Evolutionary conservation across 179 eudicot species (phyloP).

Genomic region (Heliamphora pulchella): DNA sequence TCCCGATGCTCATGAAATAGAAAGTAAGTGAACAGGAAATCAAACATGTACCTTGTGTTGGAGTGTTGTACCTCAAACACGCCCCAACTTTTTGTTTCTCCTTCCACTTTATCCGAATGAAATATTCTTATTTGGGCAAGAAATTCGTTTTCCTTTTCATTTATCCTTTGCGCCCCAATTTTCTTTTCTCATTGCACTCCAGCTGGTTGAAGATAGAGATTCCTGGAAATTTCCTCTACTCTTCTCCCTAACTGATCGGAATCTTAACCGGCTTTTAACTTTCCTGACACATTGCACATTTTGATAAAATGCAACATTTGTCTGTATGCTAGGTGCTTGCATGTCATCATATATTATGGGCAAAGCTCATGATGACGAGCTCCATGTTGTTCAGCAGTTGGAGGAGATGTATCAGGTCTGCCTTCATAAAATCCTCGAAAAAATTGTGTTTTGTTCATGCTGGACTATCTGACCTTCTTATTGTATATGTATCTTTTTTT

Average conservation of each 20-base stretch:
- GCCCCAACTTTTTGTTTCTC: not conserved
- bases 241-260: not conserved
- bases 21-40: not conserved
- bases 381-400: slow-evolving; percentile 32
- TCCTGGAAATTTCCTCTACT: not conserved
- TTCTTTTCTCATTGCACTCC: not conserved
- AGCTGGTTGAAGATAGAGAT: not conserved
- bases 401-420: slow-evolving; percentile 79
- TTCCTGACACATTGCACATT: slow-evolving; percentile 7
- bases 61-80: not conserved
- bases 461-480: not conserved
- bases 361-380: slow-evolving; percentile 28
- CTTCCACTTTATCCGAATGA: too few species aligned
- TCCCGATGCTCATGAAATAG: not conserved
- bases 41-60: not conserved
- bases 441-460: not conserved
- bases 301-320: not conserved
- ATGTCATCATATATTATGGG: slow-evolving; percentile 51
- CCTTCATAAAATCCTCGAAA: slow-evolving; percentile 4
- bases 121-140: too few species aligned
- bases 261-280: not conserved
- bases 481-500: slow-evolving; percentile 9
- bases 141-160: too few species aligned
- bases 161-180: not conserved
- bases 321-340: slow-evolving; percentile 50